These are phyloP conservation scores for Cercophora samala DNA, from an alignment of 495 filamentous ascomycete genomes.

Conservation along the genomic window DNA sequence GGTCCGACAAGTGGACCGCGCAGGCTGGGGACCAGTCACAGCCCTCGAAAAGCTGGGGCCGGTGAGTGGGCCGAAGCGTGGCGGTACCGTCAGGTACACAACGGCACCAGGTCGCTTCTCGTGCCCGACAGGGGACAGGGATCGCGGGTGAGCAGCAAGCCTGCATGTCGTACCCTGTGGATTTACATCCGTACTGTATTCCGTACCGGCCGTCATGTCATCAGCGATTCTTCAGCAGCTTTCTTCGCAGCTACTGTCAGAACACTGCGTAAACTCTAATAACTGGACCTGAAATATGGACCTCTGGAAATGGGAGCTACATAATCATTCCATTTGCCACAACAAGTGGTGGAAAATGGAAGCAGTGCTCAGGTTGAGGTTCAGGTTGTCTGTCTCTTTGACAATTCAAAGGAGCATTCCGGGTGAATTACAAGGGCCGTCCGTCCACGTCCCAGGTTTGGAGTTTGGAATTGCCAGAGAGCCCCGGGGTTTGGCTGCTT, in stretches of 20 bases:
- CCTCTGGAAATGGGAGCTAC: neutral
- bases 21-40: constrained; percentile 11
- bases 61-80: constrained; percentile 15
- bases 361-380: neutral
- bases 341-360: neutral
- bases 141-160: constrained; percentile 44
- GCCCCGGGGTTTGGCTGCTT: neutral
- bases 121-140: constrained; percentile 38
- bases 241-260: neutral
- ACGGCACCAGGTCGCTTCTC: constrained; percentile 26
- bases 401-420: neutral
- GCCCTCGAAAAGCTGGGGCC: constrained; percentile 14
- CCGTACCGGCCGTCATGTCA: neutral
- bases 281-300: neutral
- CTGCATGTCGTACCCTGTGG: constrained; percentile 21
- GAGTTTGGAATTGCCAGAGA: neutral
- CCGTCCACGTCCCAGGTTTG: neutral
- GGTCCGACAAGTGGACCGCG: constrained; percentile 14
- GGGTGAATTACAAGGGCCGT: constrained; percentile 3
- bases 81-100: constrained; percentile 29
- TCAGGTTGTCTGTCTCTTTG: neutral
- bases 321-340: neutral
- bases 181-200: constrained; percentile 8
- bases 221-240: neutral
- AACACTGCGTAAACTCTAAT: neutral